Percentiles rank a stretch among this genome's conserved stretches.
These are phyloP conservation scores for Septoria linicola DNA, from an alignment of 2,329 filamentous ascomycete species.

Conservation along the genomic window DNA sequence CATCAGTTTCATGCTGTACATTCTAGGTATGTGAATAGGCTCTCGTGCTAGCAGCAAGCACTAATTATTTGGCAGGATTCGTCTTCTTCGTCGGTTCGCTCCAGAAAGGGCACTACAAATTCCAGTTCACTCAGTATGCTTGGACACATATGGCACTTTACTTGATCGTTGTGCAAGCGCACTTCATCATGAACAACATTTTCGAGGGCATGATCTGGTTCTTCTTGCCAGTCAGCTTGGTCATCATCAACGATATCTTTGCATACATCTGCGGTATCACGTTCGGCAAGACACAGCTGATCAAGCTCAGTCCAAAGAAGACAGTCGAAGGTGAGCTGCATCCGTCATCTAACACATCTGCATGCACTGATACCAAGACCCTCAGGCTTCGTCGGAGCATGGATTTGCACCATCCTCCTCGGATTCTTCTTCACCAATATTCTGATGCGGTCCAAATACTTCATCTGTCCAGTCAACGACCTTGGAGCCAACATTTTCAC, in stretches of 20 bases:
- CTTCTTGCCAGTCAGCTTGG: constrained; percentile 88
- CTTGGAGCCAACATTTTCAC: constrained; percentile 91
- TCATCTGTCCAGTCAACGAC: constrained; percentile 96
- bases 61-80: constrained; percentile 63
- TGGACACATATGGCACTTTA: constrained; percentile 99
- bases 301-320: constrained; percentile 98
- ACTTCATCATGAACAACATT: constrained; percentile 99
- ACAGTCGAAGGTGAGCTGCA: constrained; percentile 67
- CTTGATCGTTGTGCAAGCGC: constrained; percentile 94
- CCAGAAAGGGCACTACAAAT: constrained; percentile 93
- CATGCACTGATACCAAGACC: neutral
- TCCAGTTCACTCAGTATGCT: constrained; percentile 98
- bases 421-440: constrained; percentile 78
- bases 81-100: constrained; percentile 96
- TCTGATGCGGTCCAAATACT: constrained; percentile 89
- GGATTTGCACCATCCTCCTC: constrained; percentile 90
- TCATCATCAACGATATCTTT: constrained; percentile 98
- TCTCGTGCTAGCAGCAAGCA: neutral
- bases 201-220: constrained; percentile 99
- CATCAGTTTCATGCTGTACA: constrained; percentile 97
- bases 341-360: constrained; percentile 5
- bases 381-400: constrained; percentile 83
- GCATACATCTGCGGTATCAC: constrained; percentile 97
- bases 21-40: constrained; percentile 71
- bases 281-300: constrained; percentile 92